Percentiles rank a stretch among this genome's conserved stretches.
phyloP scores from a whole-genome alignment of 140 eudicot species.

The Ambrosia hybrid region DNA sequence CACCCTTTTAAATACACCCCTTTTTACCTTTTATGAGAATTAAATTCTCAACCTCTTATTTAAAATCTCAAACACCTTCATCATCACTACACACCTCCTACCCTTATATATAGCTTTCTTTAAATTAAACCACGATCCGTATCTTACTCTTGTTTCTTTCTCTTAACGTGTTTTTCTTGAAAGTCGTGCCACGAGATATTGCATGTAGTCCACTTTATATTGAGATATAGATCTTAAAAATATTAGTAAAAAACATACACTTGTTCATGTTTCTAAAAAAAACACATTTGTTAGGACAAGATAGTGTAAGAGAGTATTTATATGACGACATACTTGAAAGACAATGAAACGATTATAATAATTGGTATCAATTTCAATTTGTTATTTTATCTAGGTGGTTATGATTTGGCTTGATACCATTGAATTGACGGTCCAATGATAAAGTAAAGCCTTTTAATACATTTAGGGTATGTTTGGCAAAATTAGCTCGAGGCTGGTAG shows the following conservation, averaged over 20 bases:
- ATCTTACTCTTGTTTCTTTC: background rate
- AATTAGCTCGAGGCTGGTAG: no score
- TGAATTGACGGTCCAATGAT: no score
- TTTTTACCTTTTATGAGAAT: no score
- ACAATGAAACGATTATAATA: background rate
- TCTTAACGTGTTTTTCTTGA: conserved; percentile 10
- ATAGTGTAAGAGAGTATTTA: background rate
- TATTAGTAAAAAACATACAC: background rate
- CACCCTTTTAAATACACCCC: no score
- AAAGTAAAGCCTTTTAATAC: no score
- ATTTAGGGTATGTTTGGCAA: no score
- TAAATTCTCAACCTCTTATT: no score
- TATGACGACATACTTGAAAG: background rate
- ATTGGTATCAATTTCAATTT: background rate
- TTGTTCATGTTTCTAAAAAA: background rate
- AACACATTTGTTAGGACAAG: background rate
- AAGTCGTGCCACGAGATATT: conserved; percentile 11
- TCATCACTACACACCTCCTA: no score
- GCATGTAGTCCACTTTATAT: conserved; percentile 7
- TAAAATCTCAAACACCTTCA: no score
- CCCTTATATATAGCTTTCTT: background rate
- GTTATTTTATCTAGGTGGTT: no score
- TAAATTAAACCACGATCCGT: background rate
- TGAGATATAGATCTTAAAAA: background rate
- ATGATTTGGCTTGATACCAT: no score